phyloP scores from a whole-genome alignment of 257 asterid genomes.

The Scutellaria barbata region DNA sequence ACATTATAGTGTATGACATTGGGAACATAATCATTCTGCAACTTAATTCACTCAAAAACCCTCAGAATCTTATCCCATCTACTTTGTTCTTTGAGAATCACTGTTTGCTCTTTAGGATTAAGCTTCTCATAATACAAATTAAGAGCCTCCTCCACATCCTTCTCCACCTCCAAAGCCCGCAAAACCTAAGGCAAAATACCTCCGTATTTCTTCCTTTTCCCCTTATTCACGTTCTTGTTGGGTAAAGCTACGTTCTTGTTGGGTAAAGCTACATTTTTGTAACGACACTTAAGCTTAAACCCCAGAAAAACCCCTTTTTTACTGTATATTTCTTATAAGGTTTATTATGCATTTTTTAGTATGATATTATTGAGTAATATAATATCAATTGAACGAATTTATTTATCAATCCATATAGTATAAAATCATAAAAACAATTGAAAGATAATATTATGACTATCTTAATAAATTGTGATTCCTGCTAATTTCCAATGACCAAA shows the following conservation, averaged over 20 bases:
- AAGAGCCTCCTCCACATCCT: constrained; percentile 67
- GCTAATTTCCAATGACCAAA: too few species aligned
- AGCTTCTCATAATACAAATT: constrained; percentile 63
- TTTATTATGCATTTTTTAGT: too few species aligned
- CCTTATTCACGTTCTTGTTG: constrained; percentile 34
- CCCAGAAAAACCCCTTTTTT: constrained; percentile 50
- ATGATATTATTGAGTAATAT: too few species aligned
- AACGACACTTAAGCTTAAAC: constrained; percentile 55
- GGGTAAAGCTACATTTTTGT: constrained; percentile 35
- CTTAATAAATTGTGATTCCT: too few species aligned
- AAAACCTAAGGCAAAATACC: constrained; percentile 73
- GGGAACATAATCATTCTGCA: constrained; percentile 69
- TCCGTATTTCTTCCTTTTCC: constrained; percentile 60
- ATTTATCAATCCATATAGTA: too few species aligned
- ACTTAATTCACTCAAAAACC: constrained; percentile 87
- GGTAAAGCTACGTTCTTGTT: constrained; percentile 8
- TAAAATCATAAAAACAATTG: too few species aligned
- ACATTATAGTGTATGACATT: constrained; percentile 91
- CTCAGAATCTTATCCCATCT: constrained; percentile 78
- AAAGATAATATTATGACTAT: too few species aligned
- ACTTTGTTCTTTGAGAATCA: constrained; percentile 84
- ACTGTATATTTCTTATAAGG: constrained; percentile 13
- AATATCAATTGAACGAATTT: too few species aligned
- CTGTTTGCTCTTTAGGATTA: constrained; percentile 79
- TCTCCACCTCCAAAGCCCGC: constrained; percentile 59